These are phyloP conservation scores for Poa pratensis DNA, from an alignment of 176 grass and related monocot genomes.

Conservation along the genomic window DNA sequence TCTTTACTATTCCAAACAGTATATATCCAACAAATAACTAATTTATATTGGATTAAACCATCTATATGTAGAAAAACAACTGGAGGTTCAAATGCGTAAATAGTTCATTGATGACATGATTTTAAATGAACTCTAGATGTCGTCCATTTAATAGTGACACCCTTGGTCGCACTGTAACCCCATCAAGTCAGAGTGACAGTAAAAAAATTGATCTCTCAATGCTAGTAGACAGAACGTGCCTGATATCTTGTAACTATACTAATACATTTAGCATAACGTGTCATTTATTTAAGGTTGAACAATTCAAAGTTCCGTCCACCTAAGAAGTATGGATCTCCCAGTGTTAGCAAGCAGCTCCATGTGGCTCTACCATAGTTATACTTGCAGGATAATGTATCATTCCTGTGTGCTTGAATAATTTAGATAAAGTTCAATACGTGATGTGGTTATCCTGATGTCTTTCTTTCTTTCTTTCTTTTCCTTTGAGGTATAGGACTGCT, in stretches of 20 bases:
- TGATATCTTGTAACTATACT: slow-evolving; percentile 29
- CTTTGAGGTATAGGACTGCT: not conserved
- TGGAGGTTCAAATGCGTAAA: not conserved
- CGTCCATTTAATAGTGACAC: not conserved
- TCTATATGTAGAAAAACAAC: not conserved
- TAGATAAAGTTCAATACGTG: not conserved
- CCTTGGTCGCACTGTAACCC: not conserved
- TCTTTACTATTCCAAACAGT: not conserved
- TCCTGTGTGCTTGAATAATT: slow-evolving; percentile 4
- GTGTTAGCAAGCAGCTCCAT: not conserved
- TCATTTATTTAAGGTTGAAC: slow-evolving; percentile 4
- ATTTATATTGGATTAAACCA: not conserved
- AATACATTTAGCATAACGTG: not conserved
- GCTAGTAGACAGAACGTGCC: not conserved
- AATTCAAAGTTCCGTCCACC: not conserved
- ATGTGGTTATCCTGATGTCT: not conserved
- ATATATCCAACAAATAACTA: slow-evolving; percentile 17
- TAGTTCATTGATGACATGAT: slow-evolving; percentile 10
- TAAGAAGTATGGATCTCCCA: not conserved
- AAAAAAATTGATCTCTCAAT: not conserved
- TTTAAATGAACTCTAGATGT: slow-evolving; percentile 32
- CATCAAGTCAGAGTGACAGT: slow-evolving; percentile 6
- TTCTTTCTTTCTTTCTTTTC: not conserved
- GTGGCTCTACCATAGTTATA: not conserved
- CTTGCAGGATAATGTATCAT: not conserved